phyloP scores from a whole-genome alignment of 2,329 filamentous ascomycete species.

The Pseudogymnoascus sp. region DNA sequence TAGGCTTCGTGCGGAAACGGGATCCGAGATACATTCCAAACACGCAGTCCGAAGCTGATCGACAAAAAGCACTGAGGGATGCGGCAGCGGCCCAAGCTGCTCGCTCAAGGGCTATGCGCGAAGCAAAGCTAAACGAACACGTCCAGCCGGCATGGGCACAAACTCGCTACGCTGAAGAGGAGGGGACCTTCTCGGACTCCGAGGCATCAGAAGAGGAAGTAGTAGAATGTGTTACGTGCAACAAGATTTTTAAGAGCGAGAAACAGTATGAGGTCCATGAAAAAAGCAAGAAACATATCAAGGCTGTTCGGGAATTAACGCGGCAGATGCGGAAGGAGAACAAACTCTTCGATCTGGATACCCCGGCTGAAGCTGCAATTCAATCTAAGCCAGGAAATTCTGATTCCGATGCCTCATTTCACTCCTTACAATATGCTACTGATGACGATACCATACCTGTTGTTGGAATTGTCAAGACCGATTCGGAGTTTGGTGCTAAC shows the following conservation, averaged over 20 bases:
- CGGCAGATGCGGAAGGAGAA: conserved; percentile 80
- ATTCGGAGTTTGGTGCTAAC: background rate
- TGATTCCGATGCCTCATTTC: conserved; percentile 16
- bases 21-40: conserved; percentile 79
- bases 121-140: conserved; percentile 58
- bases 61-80: conserved; percentile 68
- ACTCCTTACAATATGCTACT: background rate
- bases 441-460: background rate
- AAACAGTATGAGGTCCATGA: conserved; percentile 88
- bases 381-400: conserved; percentile 14
- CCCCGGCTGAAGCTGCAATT: conserved; percentile 8
- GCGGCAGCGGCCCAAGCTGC: conserved; percentile 79
- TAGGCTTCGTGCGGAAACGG: conserved; percentile 82
- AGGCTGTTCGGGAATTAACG: conserved; percentile 71
- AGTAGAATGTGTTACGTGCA: conserved; percentile 65
- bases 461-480: background rate
- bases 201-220: conserved; percentile 45
- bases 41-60: conserved; percentile 68
- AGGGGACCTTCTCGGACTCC: conserved; percentile 49
- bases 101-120: conserved; percentile 70
- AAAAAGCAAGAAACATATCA: conserved; percentile 92
- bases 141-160: conserved; percentile 70
- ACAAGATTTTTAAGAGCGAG: conserved; percentile 79
- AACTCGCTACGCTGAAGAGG: conserved; percentile 45
- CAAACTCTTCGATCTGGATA: conserved; percentile 45